Conservation (phyloP, 306 rosid species). For the Lithocarpus polystachyus region DNA sequence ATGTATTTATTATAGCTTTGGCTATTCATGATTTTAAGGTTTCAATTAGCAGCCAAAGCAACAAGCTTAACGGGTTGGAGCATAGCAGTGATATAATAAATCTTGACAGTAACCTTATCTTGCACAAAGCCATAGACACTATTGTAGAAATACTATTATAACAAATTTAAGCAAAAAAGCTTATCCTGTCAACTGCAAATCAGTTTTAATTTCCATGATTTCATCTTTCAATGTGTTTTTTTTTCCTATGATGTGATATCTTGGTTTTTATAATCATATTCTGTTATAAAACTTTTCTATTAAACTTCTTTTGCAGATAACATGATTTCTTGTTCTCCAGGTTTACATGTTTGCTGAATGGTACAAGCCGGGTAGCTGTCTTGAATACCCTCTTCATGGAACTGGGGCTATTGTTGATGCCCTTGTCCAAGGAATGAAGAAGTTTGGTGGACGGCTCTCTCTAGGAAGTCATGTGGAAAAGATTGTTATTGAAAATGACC, state of each 20-base stretch:
- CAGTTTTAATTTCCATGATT: neutral
- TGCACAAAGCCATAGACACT: neutral
- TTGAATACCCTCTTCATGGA: constrained; percentile 86
- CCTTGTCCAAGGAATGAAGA: constrained; percentile 74
- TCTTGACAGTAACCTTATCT: neutral
- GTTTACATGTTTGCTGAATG: constrained; percentile 96
- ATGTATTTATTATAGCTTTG: neutral
- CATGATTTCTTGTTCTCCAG: constrained; percentile 29
- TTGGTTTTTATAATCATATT: neutral
- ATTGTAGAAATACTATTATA: neutral
- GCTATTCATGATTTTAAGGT: neutral
- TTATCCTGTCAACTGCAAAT: neutral
- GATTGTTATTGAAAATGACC: constrained; percentile 66
- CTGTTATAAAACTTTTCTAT: neutral
- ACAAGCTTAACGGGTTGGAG: neutral
- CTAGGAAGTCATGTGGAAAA: constrained; percentile 75
- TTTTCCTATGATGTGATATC: neutral
- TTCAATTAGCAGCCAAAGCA: neutral
- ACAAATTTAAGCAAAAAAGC: neutral
- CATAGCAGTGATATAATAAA: neutral
- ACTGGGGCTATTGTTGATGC: constrained; percentile 76
- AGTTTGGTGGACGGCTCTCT: constrained; percentile 80
- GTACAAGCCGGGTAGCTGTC: constrained; percentile 93
- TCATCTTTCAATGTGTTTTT: neutral
- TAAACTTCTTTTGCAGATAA: constrained; percentile 1